Base-by-base conservation (phyloP, 1,284 basidiomycete species). In the Omphalotus olearius region DNA sequence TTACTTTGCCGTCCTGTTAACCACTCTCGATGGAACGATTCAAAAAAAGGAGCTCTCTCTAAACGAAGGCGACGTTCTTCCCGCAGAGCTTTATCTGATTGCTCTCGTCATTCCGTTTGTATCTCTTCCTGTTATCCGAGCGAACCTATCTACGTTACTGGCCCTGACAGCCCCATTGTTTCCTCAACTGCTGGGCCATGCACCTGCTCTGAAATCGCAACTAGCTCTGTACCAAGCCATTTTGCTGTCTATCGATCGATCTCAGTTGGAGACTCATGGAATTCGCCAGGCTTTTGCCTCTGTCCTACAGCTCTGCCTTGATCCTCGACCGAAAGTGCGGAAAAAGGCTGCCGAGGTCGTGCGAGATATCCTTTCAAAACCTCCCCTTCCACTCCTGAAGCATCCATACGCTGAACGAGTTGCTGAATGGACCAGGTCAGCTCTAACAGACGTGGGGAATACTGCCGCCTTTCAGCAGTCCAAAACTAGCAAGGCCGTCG, bases 251-350 rank as follows among this genome's bases (percentile, higher is more conserved):
- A 75, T 95, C 18, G 87, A 91, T 62, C 75, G 80, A 16, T 74
- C 83, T 2, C 85, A 90, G 36, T 69, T 94, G 60, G 87, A 81
- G 60, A 72, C 71, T 56, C 83, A 75, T 61, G 85, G 72, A 67
- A 78, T 89, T 59, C 82, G 89, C 43, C 85, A 91, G 64, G 75
- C 81, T 1, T 93, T 91, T 69, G 83, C 85, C 30, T 83, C 85
- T 18, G 74, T 96, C 44, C 73, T 99, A 44, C 84, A 90, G 54
- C 73, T 98, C 46, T 88, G 84, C 59, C 74, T 93, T 46, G 96
- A 99, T 71, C 79, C 85, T 1, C 76, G 96, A 42, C 96, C 97
- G 35, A 98, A 99, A 73, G 93, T 99, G 44, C 83, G 97, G 52
- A 94, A 85, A 69, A 83, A 87, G 57, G 94, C 96, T 7, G 88